Evolutionary conservation across 305 asterid species (phyloP).

Genomic region (Nicotiana rustica): DNA sequence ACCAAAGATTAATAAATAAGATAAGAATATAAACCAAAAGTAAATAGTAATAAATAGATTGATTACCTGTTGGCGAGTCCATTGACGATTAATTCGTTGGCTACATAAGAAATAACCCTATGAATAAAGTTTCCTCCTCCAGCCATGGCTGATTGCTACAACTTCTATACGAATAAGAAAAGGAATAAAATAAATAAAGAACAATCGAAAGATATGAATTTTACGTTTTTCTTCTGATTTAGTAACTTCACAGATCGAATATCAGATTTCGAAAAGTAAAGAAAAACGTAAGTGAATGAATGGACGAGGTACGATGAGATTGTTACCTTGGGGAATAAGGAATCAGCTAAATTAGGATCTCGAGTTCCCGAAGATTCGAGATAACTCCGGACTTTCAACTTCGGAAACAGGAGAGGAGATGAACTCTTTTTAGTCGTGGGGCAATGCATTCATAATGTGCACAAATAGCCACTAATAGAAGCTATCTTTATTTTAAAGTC

Average conservation of each 20-base stretch:
- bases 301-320: not conserved
- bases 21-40: not conserved
- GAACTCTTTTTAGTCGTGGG: not conserved
- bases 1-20: not conserved
- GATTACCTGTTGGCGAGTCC: constrained; percentile 82
- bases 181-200: too few species aligned
- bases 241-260: not conserved
- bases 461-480: too few species aligned
- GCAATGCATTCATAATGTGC: too few species aligned
- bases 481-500: too few species aligned
- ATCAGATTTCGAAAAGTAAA: not conserved
- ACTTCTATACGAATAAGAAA: not conserved
- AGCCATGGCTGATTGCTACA: constrained; percentile 54
- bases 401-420: not conserved
- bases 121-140: constrained; percentile 83
- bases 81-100: constrained; percentile 70
- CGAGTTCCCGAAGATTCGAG: not conserved
- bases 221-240: not conserved
- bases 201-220: too few species aligned
- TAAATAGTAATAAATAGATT: constrained; percentile 1
- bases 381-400: not conserved
- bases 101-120: constrained; percentile 68
- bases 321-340: not conserved
- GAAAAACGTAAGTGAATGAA: not conserved
- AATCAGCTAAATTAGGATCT: constrained; percentile 1